Evolutionary conservation across 139 green algal species (phyloP), one percentile per base, ranked within the genome.

Genomic region (Haematococcus lacustris): DNA sequence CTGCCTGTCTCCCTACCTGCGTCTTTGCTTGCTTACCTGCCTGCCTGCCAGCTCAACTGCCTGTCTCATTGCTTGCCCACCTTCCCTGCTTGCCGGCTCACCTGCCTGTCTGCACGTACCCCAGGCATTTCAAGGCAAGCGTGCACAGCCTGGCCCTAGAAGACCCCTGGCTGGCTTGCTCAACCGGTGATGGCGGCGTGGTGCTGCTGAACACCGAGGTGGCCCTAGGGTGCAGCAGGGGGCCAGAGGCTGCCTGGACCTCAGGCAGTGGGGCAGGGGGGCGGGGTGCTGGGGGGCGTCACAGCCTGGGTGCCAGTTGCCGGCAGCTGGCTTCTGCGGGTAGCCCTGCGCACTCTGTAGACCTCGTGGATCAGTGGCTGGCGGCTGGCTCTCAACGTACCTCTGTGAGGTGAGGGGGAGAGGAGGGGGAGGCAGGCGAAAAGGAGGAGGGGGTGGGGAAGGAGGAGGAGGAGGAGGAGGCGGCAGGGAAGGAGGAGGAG

Each of bases 151-250:
- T 91, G 33, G 33, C 80, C 13, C 82, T 83, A 21, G 88, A 93
- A 33, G 87, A 90, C 74, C 88, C 88, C 32, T 93, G 86, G 81
- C 71, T 93, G 21, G 77, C 78, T 6, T 77, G 73, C 5, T 69
- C 78, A 7, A 41, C 78, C 6, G 71, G 47, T 0, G 66, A 75
- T 21, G 72, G 70, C 2, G 68, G 57, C 35, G 66, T 79, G 34
- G 38, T 71, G 3, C 60, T 82, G 26, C 5, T 74, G 6, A 74
- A 73, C 34, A 21, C 38, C 26, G 39, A 38, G 3, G 30, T 25
- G 34, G 38, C 17, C 40, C 37, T 6, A 1, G 47, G 13, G 38
- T 35, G 1, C 17, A 73, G 66, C 73, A 50, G 33, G 1, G 53
- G 23, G 26, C 23, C 13, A 21, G 26, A 26, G 23, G 26, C 23